These are phyloP conservation scores for Scenedesmus sp. DNA, from an alignment of 163 green algal species.

Conservation along the genomic window DNA sequence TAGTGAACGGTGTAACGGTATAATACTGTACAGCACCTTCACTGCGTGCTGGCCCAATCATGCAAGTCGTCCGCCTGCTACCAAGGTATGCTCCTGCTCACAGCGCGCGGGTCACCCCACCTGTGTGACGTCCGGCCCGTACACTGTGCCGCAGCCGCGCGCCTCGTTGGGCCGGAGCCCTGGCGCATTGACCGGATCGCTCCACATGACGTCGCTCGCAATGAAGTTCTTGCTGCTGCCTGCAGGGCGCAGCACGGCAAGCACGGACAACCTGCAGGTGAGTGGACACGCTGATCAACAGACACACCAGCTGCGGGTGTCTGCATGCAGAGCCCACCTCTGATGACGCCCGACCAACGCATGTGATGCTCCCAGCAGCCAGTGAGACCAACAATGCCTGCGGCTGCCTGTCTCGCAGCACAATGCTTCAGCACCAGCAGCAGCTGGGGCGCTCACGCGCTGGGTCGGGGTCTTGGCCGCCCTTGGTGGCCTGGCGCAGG, in stretches of 20 bases:
- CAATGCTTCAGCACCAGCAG: background rate
- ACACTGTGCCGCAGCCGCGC: conserved; percentile 92
- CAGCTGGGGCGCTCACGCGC: background rate
- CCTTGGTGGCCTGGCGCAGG: conserved; percentile 82
- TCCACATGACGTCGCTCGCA: conserved; percentile 96
- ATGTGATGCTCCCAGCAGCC: background rate
- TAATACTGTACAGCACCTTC: too few relatives aligned
- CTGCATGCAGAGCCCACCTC: too few relatives aligned
- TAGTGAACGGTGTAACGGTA: too few relatives aligned
- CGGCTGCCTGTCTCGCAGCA: background rate
- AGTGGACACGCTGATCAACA: background rate
- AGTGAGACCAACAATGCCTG: background rate
- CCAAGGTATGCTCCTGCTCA: background rate
- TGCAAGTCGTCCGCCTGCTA: too few relatives aligned
- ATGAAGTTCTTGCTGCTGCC: conserved; percentile 61
- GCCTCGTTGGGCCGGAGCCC: conserved; percentile 86
- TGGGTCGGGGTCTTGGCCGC: conserved; percentile 88
- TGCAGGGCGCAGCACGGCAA: background rate
- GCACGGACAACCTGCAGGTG: background rate
- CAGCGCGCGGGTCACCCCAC: conserved; percentile 30
- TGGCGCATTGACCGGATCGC: conserved; percentile 81
- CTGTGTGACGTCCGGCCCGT: conserved; percentile 94
- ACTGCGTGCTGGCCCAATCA: background rate
- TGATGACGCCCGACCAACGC: background rate
- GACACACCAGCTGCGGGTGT: background rate